Evolutionary conservation across 257 asterid genomes (phyloP).

Genomic region (Solanum chilense): DNA sequence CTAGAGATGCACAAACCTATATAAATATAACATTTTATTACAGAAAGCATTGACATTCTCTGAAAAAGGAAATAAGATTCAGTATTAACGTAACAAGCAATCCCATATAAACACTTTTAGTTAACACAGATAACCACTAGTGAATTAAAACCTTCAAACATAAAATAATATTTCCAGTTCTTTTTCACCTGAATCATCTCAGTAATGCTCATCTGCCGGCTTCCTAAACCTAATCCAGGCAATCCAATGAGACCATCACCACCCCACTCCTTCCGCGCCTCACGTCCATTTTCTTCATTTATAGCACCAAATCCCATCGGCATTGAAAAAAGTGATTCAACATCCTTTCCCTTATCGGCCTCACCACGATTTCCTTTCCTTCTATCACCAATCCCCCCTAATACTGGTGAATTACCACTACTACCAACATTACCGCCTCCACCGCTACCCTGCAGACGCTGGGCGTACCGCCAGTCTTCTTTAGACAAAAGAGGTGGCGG

Average conservation of each 20-base stretch:
- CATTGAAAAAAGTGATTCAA: constrained; percentile 33
- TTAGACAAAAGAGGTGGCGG: constrained; percentile 44
- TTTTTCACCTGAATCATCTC: constrained; percentile 51
- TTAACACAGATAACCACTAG: background rate
- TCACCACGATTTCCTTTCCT: constrained; percentile 21
- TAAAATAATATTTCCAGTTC: background rate
- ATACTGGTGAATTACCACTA: constrained; percentile 2
- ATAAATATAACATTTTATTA: background rate
- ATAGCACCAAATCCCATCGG: constrained; percentile 34
- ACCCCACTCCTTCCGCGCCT: constrained; percentile 40
- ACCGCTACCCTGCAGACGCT: constrained; percentile 29
- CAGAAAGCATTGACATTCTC: background rate
- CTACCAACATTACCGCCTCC: constrained; percentile 12
- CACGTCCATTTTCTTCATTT: constrained; percentile 23
- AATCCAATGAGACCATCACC: constrained; percentile 51
- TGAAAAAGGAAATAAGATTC: background rate
- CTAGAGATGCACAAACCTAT: background rate
- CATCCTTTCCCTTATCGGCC: background rate
- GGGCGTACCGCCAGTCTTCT: constrained; percentile 40
- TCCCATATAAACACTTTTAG: background rate
- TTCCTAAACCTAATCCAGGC: constrained; percentile 40
- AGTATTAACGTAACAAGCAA: background rate
- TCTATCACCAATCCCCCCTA: constrained; percentile 40
- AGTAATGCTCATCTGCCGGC: constrained; percentile 45
- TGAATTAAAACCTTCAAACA: background rate